Evolutionary conservation across 75 land plant genomes (phyloP), one percentile per base, ranked within the genome.

Genomic region (Larix kaempferi): DNA sequence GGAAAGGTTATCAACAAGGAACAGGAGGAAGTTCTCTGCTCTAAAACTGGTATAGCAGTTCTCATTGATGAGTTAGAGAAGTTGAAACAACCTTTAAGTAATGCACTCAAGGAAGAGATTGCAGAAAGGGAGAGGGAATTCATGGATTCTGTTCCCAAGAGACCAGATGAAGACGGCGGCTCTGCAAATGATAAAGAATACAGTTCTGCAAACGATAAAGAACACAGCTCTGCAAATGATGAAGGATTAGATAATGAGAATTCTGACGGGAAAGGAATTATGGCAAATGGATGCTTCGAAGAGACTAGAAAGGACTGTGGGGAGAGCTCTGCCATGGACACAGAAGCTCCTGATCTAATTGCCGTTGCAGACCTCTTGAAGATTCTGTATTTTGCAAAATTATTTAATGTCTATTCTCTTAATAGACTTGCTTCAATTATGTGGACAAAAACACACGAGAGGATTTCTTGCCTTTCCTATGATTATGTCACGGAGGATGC

Each of bases 401-500:
- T 96, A 71, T 96, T 96, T 71, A 95, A 96, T 66, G 88, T 92
- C 55, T 86, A 82, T 84, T 80, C 94, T 7, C 91, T 88, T 74
- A 86, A 86, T 56, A 95, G 91, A 59, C 89, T 84, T 75, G 76
- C 92, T 6, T 74, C 92, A 16, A 91, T 84, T 64, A 84, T 89
- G 88, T 78, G 91, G 80, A 90, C 89, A n/a, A 83, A 89, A 78
- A 88, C 86, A 4, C 98, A 90, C 77, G 99, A 96, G 78, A 69
- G 99, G 56, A 82, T 82, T 22, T 94, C 95, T 60, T 96, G 99
- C 79, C 80, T 96, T 66, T 92, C 98, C 17, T 96, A 94, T 74
- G 99, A 96, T 64, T 90, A 87, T 76, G 99, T 92, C 6, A 96
- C 99, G 0, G 99, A 96, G 59, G 99, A 96, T 39, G 87, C 89